Evolutionary conservation across 495 filamentous ascomycete species (phyloP).

Genomic region (Penicillium goetzii): DNA sequence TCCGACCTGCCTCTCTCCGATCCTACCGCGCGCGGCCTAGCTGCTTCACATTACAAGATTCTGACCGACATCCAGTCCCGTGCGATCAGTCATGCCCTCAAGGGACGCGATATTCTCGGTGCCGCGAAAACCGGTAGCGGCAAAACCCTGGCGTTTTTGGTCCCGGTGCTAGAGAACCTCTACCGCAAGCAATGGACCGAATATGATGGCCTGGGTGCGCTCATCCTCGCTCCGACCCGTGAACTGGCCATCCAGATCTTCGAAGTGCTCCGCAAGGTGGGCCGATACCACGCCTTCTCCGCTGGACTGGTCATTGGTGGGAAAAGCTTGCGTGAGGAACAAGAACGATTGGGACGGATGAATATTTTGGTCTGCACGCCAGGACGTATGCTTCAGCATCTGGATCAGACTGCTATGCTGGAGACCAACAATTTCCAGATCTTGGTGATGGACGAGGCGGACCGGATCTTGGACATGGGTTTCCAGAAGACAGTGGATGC

Average conservation of each 20-base stretch:
- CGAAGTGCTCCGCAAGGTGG: conserved; percentile 88
- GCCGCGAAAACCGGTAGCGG: conserved; percentile 96
- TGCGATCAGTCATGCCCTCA: conserved; percentile 82
- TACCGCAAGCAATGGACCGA: conserved; percentile 89
- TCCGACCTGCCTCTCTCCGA: conserved; percentile 84
- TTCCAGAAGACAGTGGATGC: conserved; percentile 92
- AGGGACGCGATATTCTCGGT: conserved; percentile 87
- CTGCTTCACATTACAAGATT: conserved; percentile 84
- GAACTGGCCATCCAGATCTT: conserved; percentile 98
- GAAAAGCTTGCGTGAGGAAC: conserved; percentile 85
- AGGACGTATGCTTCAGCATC: conserved; percentile 90
- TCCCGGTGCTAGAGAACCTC: conserved; percentile 94
- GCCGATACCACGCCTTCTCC: conserved; percentile 86
- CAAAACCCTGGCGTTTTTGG: conserved; percentile 91
- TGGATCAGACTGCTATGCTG: conserved; percentile 91
- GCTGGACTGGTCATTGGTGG: conserved; percentile 96
- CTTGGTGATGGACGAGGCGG: conserved; percentile 93
- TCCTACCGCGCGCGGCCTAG: conserved; percentile 77
- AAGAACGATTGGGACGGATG: conserved; percentile 85
- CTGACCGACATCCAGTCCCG: conserved; percentile 91
- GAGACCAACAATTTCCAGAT: conserved; percentile 90
- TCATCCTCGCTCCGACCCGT: conserved; percentile 92
- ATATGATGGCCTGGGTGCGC: conserved; percentile 85
- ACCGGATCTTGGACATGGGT: conserved; percentile 97
- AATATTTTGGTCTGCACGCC: conserved; percentile 98